A percentile compares a stretch with the other conserved stretches of the same genome.
These are phyloP conservation scores for Hygrocybe punicea DNA, from an alignment of 768 basidiomycete genomes.

Conservation along the genomic window DNA sequence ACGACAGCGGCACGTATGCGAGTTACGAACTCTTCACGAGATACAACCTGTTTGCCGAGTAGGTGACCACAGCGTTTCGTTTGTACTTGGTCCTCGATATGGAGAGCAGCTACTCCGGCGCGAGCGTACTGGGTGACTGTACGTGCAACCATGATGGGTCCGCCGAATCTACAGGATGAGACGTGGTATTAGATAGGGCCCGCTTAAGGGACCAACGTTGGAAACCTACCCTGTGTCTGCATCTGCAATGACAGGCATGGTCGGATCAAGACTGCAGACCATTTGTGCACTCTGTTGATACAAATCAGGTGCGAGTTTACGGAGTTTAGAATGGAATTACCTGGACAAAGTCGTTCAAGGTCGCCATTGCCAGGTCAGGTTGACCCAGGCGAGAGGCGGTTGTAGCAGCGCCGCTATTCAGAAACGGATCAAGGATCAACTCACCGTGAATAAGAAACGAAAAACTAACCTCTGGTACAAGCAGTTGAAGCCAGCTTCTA, in stretches of 20 bases:
- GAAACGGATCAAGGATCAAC: slow-evolving; percentile 2
- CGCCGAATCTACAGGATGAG: slow-evolving; percentile 49
- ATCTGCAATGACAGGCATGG: slow-evolving; percentile 71
- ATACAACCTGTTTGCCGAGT: slow-evolving; percentile 78
- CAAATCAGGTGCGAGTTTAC: slow-evolving; percentile 2
- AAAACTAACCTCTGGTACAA: slow-evolving; percentile 65
- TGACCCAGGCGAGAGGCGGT: slow-evolving; percentile 75
- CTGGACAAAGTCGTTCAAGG: slow-evolving; percentile 71
- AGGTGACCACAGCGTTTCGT: slow-evolving; percentile 80
- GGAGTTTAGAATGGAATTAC: slow-evolving; percentile 22
- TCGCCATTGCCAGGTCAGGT: slow-evolving; percentile 78
- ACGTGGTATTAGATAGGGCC: neutral
- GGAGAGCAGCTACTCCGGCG: slow-evolving; percentile 69
- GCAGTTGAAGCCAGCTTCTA: slow-evolving; percentile 76
- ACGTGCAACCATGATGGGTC: slow-evolving; percentile 70
- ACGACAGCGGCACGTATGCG: slow-evolving; percentile 75
- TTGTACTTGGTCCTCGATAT: slow-evolving; percentile 82
- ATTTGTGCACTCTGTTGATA: slow-evolving; percentile 54
- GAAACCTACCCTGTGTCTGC: slow-evolving; percentile 66
- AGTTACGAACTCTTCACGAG: slow-evolving; percentile 69
- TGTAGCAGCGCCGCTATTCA: slow-evolving; percentile 65
- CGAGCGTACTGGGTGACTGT: slow-evolving; percentile 69
- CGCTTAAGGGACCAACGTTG: neutral
- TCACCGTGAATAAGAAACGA: neutral
- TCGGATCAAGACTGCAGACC: slow-evolving; percentile 63